A percentile compares a stretch with the other conserved stretches of the same genome.
phyloP scores from a whole-genome alignment of 805 yeast species.

The Tetrapisispora phaffii region DNA sequence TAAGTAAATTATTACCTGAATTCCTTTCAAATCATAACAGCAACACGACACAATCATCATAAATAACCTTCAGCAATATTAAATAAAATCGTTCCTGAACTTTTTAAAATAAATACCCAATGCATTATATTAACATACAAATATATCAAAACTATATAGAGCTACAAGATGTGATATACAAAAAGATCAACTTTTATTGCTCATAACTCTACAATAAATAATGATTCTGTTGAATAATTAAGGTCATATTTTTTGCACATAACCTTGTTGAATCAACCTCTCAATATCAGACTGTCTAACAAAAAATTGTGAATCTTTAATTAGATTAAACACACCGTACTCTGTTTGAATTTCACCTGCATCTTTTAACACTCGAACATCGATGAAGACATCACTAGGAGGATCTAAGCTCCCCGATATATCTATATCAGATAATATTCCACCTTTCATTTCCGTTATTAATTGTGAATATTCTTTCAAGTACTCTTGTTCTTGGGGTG shows the following conservation, averaged over 20 bases:
- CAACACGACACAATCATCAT: background rate
- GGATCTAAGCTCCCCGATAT: constrained; percentile 84
- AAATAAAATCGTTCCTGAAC: background rate
- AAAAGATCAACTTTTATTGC: too few relatives aligned
- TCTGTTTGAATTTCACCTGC: constrained; percentile 98
- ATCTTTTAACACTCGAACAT: constrained; percentile 83
- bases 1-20: constrained; percentile 36
- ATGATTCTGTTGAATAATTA: background rate
- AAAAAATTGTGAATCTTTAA: constrained; percentile 88
- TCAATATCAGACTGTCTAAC: constrained; percentile 93
- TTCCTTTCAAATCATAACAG: constrained; percentile 8
- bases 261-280: constrained; percentile 87
- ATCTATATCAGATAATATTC: constrained; percentile 68
- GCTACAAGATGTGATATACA: background rate
- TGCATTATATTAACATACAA: background rate
- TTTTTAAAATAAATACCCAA: background rate
- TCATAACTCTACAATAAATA: background rate
- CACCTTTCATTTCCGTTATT: constrained; percentile 64
- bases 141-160: background rate
- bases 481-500: constrained; percentile 75
- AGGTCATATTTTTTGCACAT: constrained; percentile 56
- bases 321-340: constrained; percentile 87
- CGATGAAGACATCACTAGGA: constrained; percentile 84
- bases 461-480: constrained; percentile 59
- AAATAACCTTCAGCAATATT: background rate